Percentiles rank a stretch among this genome's conserved stretches.
Evolutionary conservation across 2,329 filamentous ascomycete genomes (phyloP).

Genomic region (Fusarium udum): DNA sequence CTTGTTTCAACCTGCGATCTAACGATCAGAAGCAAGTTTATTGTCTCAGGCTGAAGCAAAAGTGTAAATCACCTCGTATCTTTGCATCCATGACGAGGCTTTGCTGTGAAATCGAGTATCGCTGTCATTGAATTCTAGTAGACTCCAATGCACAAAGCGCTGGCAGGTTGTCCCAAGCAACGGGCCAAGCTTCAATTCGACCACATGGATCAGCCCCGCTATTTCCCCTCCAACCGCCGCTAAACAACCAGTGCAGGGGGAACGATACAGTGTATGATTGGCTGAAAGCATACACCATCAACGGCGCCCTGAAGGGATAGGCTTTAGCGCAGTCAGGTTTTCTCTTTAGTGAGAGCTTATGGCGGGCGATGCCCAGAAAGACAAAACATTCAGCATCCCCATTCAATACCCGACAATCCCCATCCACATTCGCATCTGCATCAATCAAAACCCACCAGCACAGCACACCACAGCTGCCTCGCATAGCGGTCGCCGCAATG

Average conservation of each 20-base stretch:
- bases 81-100: not conserved
- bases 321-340: constrained; percentile 24
- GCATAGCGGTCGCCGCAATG: constrained; percentile 43
- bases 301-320: not conserved
- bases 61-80: not conserved
- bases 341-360: constrained; percentile 28
- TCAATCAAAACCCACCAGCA: constrained; percentile 10
- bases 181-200: not conserved
- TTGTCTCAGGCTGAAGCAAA: not conserved
- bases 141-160: not conserved
- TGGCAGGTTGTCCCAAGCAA: constrained; percentile 33
- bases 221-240: constrained; percentile 21
- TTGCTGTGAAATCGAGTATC: not conserved
- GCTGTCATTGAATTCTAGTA: not conserved
- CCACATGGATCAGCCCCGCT: constrained; percentile 23
- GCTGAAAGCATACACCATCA: not conserved
- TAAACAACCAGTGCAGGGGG: constrained; percentile 2
- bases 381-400: constrained; percentile 24
- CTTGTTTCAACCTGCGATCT: not conserved
- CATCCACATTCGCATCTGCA: constrained; percentile 14
- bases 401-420: constrained; percentile 28
- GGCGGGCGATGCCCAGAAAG: constrained; percentile 9
- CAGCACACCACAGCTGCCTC: constrained; percentile 5
- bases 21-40: not conserved
- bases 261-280: not conserved